phyloP scores from a whole-genome alignment of 2,329 filamentous ascomycete genomes.

The Rosellinia necatrix region DNA sequence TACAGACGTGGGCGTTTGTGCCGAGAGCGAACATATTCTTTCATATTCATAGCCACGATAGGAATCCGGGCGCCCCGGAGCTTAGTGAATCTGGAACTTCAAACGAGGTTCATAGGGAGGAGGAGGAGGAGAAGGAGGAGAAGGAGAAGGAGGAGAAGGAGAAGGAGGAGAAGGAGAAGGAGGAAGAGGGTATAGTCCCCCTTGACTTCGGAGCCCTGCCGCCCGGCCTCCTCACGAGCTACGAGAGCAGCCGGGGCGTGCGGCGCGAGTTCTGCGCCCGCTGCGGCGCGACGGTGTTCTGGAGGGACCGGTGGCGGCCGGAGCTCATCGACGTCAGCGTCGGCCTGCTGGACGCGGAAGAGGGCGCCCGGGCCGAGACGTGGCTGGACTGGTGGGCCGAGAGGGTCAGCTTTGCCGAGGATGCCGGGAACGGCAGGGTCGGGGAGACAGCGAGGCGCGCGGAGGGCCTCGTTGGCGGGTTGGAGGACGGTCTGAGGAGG shows the following conservation, averaged over 20 bases:
- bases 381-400: constrained; percentile 67
- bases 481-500: constrained; percentile 32
- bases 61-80: constrained; percentile 33
- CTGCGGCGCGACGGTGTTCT: constrained; percentile 70
- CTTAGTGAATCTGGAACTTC: too few relatives aligned
- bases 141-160: too few relatives aligned
- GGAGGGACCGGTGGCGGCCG: constrained; percentile 57
- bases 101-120: too few relatives aligned
- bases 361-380: constrained; percentile 58
- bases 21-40: constrained; percentile 62
- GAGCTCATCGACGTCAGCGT: constrained; percentile 67
- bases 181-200: constrained; percentile 20
- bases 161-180: too few relatives aligned
- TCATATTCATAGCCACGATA: constrained; percentile 31
- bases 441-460: constrained; percentile 39
- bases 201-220: constrained; percentile 46
- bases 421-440: constrained; percentile 44
- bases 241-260: constrained; percentile 58
- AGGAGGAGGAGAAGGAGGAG: too few relatives aligned
- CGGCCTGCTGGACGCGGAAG: constrained; percentile 56
- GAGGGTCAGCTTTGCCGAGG: constrained; percentile 64
- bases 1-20: constrained; percentile 70
- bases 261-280: constrained; percentile 63
- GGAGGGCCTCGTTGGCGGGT: constrained; percentile 32
- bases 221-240: constrained; percentile 52